Evolutionary conservation across 1,284 basidiomycete species (phyloP), one percentile per base, ranked within the genome.

Genomic region (Tremellales sp.): DNA sequence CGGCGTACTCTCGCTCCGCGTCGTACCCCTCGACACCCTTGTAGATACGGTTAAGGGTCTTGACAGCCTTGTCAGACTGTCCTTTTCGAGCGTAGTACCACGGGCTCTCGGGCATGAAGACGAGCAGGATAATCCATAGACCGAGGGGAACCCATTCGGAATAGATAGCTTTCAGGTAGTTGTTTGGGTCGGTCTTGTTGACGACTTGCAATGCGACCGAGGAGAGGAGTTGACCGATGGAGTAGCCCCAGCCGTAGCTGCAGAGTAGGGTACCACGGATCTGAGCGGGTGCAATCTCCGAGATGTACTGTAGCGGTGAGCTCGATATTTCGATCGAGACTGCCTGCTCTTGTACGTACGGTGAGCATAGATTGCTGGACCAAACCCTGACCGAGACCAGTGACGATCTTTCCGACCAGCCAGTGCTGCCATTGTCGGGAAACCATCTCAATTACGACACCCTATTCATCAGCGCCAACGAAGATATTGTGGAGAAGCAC

Each of bases 201-300:
- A 50, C 40, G 47, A 59, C 39, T 29, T 56, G 42, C 26, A 57
- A 49, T n/a, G 44, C 52, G 42, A 58, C 49, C 4, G 56, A 40
- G n/a, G 53, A 55, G 10, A 50, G 40, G 39, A 58, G 46, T 29
- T 49, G 45, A 17, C 58, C 54, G 7, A 61, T 31, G 4, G 57
- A 48, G 37, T 48, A 53, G 44, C 47, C 54, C 61, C 37, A 58
- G 40, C 33, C 60, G 49, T 58, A 61, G 31, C 48, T 52, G 22
- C 51, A 51, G 42, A 66, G 46, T 3, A 61, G 45, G 15, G 54
- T 51, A 31, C 64, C 64, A 23, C 62, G 49, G n/a, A 56, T 48
- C 29, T 60, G 56, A 29, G 60, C 48, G 4, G 64, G 61, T 1
- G 61, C 54, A 19, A 64, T 51, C 51, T 61, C 58, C 15, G 58